Evolutionary conservation across 352 stramenopile species (phyloP).

Genomic region (Pythium aquatile): DNA sequence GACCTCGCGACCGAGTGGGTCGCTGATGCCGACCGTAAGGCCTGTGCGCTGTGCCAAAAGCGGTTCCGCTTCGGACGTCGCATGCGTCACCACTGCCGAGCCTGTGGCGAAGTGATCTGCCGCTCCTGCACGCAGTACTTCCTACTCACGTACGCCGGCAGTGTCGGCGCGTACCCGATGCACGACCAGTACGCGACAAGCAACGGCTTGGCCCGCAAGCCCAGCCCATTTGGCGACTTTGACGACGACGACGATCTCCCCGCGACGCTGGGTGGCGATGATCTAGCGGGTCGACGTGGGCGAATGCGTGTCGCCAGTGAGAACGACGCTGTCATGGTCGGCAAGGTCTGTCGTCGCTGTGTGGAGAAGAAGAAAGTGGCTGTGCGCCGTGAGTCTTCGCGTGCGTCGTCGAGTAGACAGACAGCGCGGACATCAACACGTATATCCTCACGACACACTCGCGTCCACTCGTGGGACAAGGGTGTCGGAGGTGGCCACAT

Average conservation of each 20-base stretch:
- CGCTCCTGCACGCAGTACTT: slow-evolving; percentile 30
- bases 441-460: not conserved
- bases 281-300: not conserved
- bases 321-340: slow-evolving; percentile 38
- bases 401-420: slow-evolving; percentile 19
- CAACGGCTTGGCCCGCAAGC: not conserved
- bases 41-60: slow-evolving; percentile 58
- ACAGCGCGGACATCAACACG: slow-evolving; percentile 6
- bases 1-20: slow-evolving; percentile 68
- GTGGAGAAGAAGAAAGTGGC: slow-evolving; percentile 48
- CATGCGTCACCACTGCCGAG: slow-evolving; percentile 71
- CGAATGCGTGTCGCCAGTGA: slow-evolving; percentile 19
- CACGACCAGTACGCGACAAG: not conserved
- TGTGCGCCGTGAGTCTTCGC: slow-evolving; percentile 26
- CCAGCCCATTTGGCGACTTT: not conserved
- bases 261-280: slow-evolving; percentile 14
- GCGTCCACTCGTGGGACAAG: slow-evolving; percentile 16
- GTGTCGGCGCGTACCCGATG: slow-evolving; percentile 18
- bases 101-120: slow-evolving; percentile 35
- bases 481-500: not conserved
- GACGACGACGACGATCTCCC: slow-evolving; percentile 21
- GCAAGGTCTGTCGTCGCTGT: slow-evolving; percentile 62
- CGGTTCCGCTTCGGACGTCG: slow-evolving; percentile 57
- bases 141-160: slow-evolving; percentile 19
- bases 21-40: slow-evolving; percentile 47